Conservation (phyloP, 1,139 yeast genomes). For the Arxiozyma slooffiae region DNA sequence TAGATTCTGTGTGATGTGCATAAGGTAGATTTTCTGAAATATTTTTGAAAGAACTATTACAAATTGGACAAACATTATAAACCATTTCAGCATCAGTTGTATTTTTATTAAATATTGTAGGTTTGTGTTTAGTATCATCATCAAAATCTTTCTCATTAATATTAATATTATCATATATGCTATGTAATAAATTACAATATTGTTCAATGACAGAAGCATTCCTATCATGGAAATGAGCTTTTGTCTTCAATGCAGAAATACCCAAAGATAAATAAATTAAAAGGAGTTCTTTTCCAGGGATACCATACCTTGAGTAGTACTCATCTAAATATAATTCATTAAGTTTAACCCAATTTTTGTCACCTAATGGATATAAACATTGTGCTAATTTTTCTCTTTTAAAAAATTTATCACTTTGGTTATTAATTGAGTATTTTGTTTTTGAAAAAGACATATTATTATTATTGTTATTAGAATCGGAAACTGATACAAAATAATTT, state of each 20-base stretch:
- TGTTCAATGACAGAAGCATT: conserved; percentile 11
- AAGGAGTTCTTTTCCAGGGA: conserved; percentile 56
- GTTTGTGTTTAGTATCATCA: background rate
- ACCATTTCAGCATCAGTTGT: conserved; percentile 4
- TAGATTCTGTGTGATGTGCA: conserved; percentile 68
- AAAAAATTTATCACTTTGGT: background rate
- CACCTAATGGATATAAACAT: conserved; percentile 38
- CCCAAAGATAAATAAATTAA: conserved; percentile 67
- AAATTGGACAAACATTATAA: conserved; percentile 62
- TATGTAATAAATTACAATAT: conserved; percentile 3
- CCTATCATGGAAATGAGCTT: conserved; percentile 41
- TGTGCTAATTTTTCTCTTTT: conserved; percentile 29
- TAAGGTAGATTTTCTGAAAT: conserved; percentile 55
- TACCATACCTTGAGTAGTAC: conserved; percentile 60
- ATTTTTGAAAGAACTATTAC: conserved; percentile 59
- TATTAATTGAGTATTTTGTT: background rate
- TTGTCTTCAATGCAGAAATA: conserved; percentile 67
- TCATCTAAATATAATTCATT: conserved; percentile 56
- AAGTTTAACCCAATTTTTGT: conserved; percentile 53
- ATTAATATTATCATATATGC: background rate
- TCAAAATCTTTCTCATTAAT: background rate
- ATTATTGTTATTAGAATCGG: too few relatives aligned
- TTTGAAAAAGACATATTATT: background rate
- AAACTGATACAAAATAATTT: background rate
- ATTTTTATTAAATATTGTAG: background rate